Percentiles rank a stretch among this genome's conserved stretches.
phyloP scores from a whole-genome alignment of 2,329 filamentous ascomycete genomes.

The Pseudogymnoascus sp. region DNA sequence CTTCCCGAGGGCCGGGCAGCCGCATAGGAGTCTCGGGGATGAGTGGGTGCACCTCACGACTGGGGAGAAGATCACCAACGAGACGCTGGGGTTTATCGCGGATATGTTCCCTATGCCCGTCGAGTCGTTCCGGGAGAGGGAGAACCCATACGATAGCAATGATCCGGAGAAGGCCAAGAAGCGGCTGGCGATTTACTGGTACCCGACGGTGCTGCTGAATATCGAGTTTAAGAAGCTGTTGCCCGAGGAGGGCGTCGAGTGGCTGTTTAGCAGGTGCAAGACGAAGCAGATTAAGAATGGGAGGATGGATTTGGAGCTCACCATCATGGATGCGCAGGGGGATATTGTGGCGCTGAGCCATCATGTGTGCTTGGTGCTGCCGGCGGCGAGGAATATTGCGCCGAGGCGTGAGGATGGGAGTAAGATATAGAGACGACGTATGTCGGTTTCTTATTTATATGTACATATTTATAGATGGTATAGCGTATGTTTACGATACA shows the following conservation, averaged over 20 bases:
- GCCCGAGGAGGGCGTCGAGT: constrained; percentile 61
- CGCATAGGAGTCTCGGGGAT: constrained; percentile 41
- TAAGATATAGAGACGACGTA: constrained; percentile 14
- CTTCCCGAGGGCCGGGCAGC: constrained; percentile 41
- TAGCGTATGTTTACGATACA: background rate
- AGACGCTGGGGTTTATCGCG: constrained; percentile 54
- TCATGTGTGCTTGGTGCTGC: constrained; percentile 59
- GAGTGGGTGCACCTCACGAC: constrained; percentile 60
- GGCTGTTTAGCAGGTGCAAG: constrained; percentile 59
- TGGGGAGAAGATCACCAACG: constrained; percentile 55
- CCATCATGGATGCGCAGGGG: constrained; percentile 55
- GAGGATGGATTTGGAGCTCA: constrained; percentile 65
- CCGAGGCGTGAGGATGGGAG: constrained; percentile 15
- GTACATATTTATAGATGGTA: constrained; percentile 5
- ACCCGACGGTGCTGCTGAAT: constrained; percentile 60
- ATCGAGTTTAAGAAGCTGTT: constrained; percentile 69
- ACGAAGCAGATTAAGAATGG: constrained; percentile 64
- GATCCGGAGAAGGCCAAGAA: constrained; percentile 20
- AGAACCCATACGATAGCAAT: constrained; percentile 20
- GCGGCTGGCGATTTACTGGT: constrained; percentile 29
- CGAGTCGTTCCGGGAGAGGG: constrained; percentile 39
- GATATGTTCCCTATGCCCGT: constrained; percentile 64
- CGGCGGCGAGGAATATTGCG: constrained; percentile 51
- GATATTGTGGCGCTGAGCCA: constrained; percentile 61
- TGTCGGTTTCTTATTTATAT: background rate